A percentile compares a stretch with the other conserved stretches of the same genome.
Evolutionary conservation across 441 rosid species (phyloP).

Genomic region (Pelargonium myrrhifolium): DNA sequence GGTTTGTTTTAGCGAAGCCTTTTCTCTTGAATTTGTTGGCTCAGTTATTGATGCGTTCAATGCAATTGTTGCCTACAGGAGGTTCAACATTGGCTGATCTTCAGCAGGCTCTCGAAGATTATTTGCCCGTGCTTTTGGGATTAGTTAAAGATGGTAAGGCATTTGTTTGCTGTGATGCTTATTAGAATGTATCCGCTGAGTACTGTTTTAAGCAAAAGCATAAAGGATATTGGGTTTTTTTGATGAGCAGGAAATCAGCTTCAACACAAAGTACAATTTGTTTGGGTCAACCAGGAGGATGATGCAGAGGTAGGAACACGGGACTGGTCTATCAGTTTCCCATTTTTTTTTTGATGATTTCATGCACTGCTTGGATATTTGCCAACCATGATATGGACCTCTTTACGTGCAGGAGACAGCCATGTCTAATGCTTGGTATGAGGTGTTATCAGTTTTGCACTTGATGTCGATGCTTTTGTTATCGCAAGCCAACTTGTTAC

Average conservation of each 20-base stretch:
- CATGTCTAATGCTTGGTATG: conserved; percentile 83
- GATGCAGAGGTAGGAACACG: conserved; percentile 60
- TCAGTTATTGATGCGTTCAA: conserved; percentile 1
- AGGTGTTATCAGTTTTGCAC: conserved; percentile 89
- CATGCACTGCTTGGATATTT: conserved; percentile 11
- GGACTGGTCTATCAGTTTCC: conserved; percentile 13
- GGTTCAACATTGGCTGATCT: conserved; percentile 95
- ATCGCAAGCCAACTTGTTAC: conserved; percentile 83
- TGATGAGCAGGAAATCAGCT: conserved; percentile 49
- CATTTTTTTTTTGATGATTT: conserved; percentile 2
- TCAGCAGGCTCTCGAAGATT: conserved; percentile 81
- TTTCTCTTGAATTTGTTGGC: conserved; percentile 4
- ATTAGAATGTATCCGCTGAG: conserved; percentile 4
- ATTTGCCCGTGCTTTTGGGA: conserved; percentile 40
- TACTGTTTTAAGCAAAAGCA: background rate
- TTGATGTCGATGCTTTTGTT: conserved; percentile 85
- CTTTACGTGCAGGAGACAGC: conserved; percentile 72
- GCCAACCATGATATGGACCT: conserved; percentile 19
- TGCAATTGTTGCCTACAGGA: conserved; percentile 38
- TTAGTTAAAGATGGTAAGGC: conserved; percentile 71
- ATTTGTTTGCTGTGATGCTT: conserved; percentile 8
- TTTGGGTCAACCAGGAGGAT: conserved; percentile 92
- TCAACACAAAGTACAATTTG: conserved; percentile 69
- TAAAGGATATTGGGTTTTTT: conserved; percentile 5
- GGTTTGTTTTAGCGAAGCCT: conserved; percentile 38